Conservation (phyloP, 257 asterid species). For the Apocynum venetum region DNA sequence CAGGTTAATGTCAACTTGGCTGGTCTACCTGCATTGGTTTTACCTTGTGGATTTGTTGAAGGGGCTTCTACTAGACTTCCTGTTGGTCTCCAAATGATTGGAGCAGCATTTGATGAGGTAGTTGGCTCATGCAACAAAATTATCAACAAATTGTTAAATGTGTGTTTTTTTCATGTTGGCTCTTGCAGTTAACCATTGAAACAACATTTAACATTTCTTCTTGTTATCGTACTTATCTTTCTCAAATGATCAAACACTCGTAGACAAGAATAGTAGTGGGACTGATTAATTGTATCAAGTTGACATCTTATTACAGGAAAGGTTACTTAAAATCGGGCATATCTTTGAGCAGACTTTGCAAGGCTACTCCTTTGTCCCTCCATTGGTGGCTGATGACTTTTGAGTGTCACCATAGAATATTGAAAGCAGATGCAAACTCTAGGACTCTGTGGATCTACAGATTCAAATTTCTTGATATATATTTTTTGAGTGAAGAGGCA, state of each 20-base stretch:
- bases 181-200: not conserved
- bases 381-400: constrained; percentile 53
- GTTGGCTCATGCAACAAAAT: not conserved
- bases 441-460: not conserved
- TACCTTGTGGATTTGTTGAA: constrained; percentile 84
- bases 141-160: not conserved
- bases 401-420: not conserved
- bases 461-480: not conserved
- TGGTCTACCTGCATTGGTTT: constrained; percentile 95
- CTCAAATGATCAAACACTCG: not conserved
- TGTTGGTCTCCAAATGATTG: constrained; percentile 89
- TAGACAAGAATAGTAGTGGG: not conserved
- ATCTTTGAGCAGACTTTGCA: constrained; percentile 90
- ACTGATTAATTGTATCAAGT: not conserved
- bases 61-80: constrained; percentile 61
- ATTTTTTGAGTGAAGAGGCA: not conserved
- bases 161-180: not conserved
- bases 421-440: not conserved
- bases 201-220: not conserved
- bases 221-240: not conserved
- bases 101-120: constrained; percentile 91
- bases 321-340: constrained; percentile 76
- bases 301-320: constrained; percentile 54
- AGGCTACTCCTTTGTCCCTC: constrained; percentile 63
- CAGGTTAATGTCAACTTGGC: constrained; percentile 98